Conservation (phyloP, 805 yeast genomes). For the Metschnikowia noctiluminum region DNA sequence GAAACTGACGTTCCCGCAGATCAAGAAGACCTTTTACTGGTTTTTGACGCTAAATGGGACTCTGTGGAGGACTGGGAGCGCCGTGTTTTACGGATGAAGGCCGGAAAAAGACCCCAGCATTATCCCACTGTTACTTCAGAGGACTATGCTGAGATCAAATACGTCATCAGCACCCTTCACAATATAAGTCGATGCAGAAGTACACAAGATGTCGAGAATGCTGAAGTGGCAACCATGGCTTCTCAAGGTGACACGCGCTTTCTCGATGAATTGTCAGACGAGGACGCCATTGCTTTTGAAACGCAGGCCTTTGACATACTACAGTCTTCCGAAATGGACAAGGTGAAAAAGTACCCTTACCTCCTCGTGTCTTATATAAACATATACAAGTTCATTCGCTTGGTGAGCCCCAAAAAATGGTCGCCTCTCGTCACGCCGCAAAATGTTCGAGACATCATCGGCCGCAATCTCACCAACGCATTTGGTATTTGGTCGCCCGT, state of each 20-base stretch:
- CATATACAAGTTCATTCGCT: constrained; percentile 46
- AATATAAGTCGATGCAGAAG: constrained; percentile 12
- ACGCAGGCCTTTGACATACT: constrained; percentile 34
- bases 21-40: constrained; percentile 10
- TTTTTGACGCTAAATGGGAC: constrained; percentile 35
- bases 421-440: constrained; percentile 36
- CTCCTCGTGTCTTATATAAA: constrained; percentile 45
- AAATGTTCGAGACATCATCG: constrained; percentile 46
- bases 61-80: constrained; percentile 37
- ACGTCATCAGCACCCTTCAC: constrained; percentile 31
- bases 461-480: constrained; percentile 62
- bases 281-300: constrained; percentile 18
- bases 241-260: neutral
- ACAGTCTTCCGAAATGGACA: constrained; percentile 51
- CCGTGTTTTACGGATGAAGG: constrained; percentile 29
- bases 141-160: constrained; percentile 51
- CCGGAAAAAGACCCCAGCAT: constrained; percentile 28
- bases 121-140: constrained; percentile 47
- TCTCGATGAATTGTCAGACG: constrained; percentile 2
- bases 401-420: constrained; percentile 34
- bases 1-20: constrained; percentile 15
- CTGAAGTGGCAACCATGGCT: neutral
- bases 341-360: constrained; percentile 44
- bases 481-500: constrained; percentile 62
- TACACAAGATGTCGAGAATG: neutral